Evolutionary conservation across 2,329 filamentous ascomycete genomes (phyloP), one percentile per base, ranked within the genome.

Genomic region (Ophiostoma ips): DNA sequence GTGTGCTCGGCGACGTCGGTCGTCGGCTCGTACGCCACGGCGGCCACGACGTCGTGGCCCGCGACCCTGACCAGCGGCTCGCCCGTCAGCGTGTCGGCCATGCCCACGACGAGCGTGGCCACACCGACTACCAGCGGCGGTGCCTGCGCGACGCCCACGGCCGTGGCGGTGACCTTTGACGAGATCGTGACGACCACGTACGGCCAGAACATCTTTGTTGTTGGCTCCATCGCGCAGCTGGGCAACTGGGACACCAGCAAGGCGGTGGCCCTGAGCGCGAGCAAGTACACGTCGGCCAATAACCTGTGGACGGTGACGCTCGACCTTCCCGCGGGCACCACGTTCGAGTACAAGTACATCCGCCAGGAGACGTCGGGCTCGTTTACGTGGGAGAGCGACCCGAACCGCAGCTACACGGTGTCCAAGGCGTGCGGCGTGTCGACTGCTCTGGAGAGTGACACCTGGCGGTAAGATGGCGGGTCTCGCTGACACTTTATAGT

Each of bases 281-380:
- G 64, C 15, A 59, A 68, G 16, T 87, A 87, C 60, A 81, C 77
- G 0, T 57, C 66, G 2, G 64, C 61, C 33, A 77, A 82, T 57
- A 78, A 75, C 1, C 55, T 83, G 6, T 87, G 83, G 84, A 70
- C 66, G 43, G 70, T 63, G 0, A 73, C 72, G 0, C 60, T 86
- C 28, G 66, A 64, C 1, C 62, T 87, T 15, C 63, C 68, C 0
- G 69, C 76, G 0, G 81, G 81, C 2, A 68, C 69, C 45, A 64
- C 62, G 3, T 67, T 87, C 40, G 59, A 78, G 65, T 87, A 85
- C 63, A 86, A 87, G 67, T 87, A 77, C 60, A 73, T 87, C 57
- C 73, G 76, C 46, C 71, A 81, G 38, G 68, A 69, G 52, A 58
- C 63, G 1, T 71, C 75, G 56, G 76, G 79, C 0, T 66, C 65